These are phyloP conservation scores for Rugonectria rugulosa DNA, from an alignment of 2,329 filamentous ascomycete genomes.

Conservation along the genomic window DNA sequence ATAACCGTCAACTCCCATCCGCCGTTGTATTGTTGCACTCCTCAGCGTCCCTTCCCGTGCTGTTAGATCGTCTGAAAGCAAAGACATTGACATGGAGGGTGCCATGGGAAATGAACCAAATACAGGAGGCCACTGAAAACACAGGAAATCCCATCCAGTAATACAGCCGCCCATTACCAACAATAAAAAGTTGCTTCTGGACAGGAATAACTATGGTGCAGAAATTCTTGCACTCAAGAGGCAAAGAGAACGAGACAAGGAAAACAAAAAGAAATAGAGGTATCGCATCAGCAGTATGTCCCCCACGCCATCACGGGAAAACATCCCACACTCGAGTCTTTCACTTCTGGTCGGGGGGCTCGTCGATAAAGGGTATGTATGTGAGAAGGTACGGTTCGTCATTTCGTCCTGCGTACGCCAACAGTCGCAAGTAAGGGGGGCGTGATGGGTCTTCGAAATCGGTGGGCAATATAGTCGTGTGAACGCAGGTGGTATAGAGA, in stretches of 20 bases:
- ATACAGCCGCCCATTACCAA: slow-evolving; percentile 47
- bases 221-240: slow-evolving; percentile 42
- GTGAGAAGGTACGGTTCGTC: slow-evolving; percentile 47
- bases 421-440: slow-evolving; percentile 44
- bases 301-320: slow-evolving; percentile 36
- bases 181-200: slow-evolving; percentile 39
- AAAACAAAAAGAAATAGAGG: slow-evolving; percentile 40
- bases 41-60: slow-evolving; percentile 31
- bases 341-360: slow-evolving; percentile 33
- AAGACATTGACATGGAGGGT: slow-evolving; percentile 28
- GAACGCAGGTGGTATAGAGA: slow-evolving; percentile 41
- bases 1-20: slow-evolving; percentile 42
- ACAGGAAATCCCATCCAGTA: slow-evolving; percentile 45
- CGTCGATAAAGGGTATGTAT: slow-evolving; percentile 41
- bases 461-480: slow-evolving; percentile 42
- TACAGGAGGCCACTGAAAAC: slow-evolving; percentile 41
- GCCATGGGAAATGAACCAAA: slow-evolving; percentile 29
- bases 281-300: slow-evolving; percentile 45
- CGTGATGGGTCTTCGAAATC: slow-evolving; percentile 41
- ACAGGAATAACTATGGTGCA: slow-evolving; percentile 45
- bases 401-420: slow-evolving; percentile 50
- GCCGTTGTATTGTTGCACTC: slow-evolving; percentile 31
- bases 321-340: slow-evolving; percentile 33
- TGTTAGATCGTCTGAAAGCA: slow-evolving; percentile 26
- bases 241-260: slow-evolving; percentile 36